A percentile compares a stretch with the other conserved stretches of the same genome.
Conservation (phyloP, 768 basidiomycete genomes). For the Boletus pseudopeckii region DNA sequence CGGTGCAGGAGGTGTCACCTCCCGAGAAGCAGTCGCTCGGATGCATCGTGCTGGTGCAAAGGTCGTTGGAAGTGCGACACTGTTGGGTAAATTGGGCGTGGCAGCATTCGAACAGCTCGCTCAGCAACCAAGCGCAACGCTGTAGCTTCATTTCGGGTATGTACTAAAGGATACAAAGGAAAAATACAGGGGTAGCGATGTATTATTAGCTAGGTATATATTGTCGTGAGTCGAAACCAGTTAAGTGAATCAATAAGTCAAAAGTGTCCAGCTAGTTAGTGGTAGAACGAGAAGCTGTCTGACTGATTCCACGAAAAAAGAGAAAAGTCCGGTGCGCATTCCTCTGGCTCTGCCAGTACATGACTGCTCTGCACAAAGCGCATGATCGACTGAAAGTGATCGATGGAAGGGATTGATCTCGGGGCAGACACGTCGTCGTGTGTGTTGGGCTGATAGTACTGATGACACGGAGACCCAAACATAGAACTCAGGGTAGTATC, state of each 20-base stretch:
- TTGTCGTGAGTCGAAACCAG: slow-evolving; percentile 1
- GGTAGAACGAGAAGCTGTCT: slow-evolving; percentile 21
- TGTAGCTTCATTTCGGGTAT: slow-evolving; percentile 5
- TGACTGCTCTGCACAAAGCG: slow-evolving; percentile 5
- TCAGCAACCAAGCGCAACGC: not conserved
- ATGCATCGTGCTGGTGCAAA: slow-evolving; percentile 76
- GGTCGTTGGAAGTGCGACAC: slow-evolving; percentile 63
- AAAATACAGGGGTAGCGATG: slow-evolving; percentile 20
- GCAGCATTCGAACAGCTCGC: slow-evolving; percentile 47
- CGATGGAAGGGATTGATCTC: not conserved
- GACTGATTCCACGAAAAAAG: slow-evolving; percentile 24
- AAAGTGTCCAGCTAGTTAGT: slow-evolving; percentile 12
- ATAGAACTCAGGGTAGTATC: not conserved
- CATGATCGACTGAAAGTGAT: slow-evolving; percentile 14
- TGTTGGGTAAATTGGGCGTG: slow-evolving; percentile 52
- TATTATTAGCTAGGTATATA: slow-evolving; percentile 17
- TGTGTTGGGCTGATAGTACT: slow-evolving; percentile 3
- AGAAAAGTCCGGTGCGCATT: slow-evolving; percentile 14
- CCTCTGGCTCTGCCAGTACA: not conserved
- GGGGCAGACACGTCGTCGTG: not conserved
- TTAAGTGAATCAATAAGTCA: slow-evolving; percentile 31
- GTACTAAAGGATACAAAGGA: slow-evolving; percentile 13
- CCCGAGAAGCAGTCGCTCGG: slow-evolving; percentile 52
- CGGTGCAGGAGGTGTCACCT: slow-evolving; percentile 81
- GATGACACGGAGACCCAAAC: not conserved